Evolutionary conservation across 2,329 filamentous ascomycete genomes (phyloP), one percentile per base, ranked within the genome.

Genomic region (Sporothrix pallida): DNA sequence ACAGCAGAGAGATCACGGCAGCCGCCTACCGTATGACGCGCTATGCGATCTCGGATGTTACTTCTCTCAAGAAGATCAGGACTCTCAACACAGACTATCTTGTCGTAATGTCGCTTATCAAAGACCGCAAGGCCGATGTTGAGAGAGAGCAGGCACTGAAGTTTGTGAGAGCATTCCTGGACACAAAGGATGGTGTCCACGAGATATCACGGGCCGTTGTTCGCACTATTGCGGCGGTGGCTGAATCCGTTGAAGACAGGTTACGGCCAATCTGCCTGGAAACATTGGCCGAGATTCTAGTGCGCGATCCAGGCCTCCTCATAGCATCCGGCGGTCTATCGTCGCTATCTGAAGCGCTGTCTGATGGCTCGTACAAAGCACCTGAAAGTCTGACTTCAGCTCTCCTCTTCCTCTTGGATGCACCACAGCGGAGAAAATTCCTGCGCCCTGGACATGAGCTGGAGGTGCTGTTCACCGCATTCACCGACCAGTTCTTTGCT

Each of bases 111-210:
- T 98, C 96, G 0, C 85, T 99, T 48, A 94, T 97, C 76, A 98
- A 98, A 80, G 96, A 98, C 81, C 92, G 93, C 79, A 98, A 98
- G 81, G 93, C 95, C n/a, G 95, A 95, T 78, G 93, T 99, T 20
- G 96, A 99, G 83, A 89, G 97, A 72, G 96, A 99, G 81, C 96
- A 99, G 82, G 96, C 96, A 13, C 85, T 99, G 78, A 99, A 99
- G 81, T 98, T 99, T 80, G 91, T 98, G 37, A 90, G 96, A 74
- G 93, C 95, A 10, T 99, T 99, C 79, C 85, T 99, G 2, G 96
- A 99, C 80, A 94, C 98, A 76, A 98, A 98, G 80, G 93, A 94
- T 76, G 96, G 96, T 12, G 91, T 97, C 9, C 88, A 89, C 76
- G 95, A 99, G 80, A 88, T 99, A 50, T 97, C 96, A 1, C 89